A percentile compares a stretch with the other conserved stretches of the same genome.
Evolutionary conservation across 306 rosid genomes (phyloP).

Genomic region (Fragaria ananassa): DNA sequence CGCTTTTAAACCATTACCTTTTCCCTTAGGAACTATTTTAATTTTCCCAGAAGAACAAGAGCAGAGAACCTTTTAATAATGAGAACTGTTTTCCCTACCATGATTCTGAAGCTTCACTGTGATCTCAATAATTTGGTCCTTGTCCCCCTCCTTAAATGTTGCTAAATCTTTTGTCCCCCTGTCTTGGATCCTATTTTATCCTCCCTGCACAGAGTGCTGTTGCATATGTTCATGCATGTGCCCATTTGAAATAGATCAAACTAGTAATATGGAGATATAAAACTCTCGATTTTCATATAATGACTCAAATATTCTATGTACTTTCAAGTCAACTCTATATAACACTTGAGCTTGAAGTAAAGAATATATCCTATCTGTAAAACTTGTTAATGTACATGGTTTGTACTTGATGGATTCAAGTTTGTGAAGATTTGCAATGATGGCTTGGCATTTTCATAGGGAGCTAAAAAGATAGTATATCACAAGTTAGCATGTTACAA

Average conservation of each 20-base stretch:
- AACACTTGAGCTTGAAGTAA: background rate
- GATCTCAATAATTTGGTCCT: slow-evolving; percentile 8
- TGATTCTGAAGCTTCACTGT: slow-evolving; percentile 4
- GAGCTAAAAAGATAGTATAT: background rate
- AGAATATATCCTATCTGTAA: background rate
- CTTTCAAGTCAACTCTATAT: background rate
- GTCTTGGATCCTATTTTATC: background rate
- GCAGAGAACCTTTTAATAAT: background rate
- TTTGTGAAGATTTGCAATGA: background rate
- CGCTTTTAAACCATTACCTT: background rate
- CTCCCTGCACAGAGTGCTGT: background rate
- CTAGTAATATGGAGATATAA: background rate
- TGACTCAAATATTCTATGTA: background rate
- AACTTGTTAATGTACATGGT: background rate
- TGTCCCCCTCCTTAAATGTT: slow-evolving; percentile 14
- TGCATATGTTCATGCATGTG: slow-evolving; percentile 9
- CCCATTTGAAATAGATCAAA: background rate
- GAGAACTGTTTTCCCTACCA: background rate
- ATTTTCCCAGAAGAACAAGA: background rate
- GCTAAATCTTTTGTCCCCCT: slow-evolving; percentile 4
- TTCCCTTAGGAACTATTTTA: background rate
- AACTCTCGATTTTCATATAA: background rate
- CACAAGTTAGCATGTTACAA: background rate
- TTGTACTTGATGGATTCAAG: background rate
- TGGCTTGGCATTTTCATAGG: background rate